Base-by-base conservation (phyloP, 1,284 basidiomycete genomes). In the Cutaneotrichosporon mucoides region DNA sequence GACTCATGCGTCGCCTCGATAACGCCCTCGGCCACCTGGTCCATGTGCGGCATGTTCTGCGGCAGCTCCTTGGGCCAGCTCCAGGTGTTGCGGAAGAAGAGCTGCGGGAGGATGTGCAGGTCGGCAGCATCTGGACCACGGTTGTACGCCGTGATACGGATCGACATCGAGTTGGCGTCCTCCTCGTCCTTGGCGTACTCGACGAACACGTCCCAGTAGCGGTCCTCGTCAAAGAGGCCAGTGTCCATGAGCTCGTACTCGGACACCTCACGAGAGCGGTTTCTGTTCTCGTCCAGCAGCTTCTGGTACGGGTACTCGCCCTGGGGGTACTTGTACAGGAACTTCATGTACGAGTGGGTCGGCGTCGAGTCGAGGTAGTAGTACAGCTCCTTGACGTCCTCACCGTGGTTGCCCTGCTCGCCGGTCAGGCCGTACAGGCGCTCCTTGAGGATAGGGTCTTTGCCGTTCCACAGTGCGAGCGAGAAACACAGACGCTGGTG, bases 331-430 rank as follows among this genome's bases (percentile, higher is more conserved):
- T 98, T 98, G 86, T 97, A 97, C 61, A 97, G 81, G 79, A 89
- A 95, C 79, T 98, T 99, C 95, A 98, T 98, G 84, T 98, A 99
- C 37, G 92, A 95, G 76, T 99, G 95, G 1, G 94, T 97, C 16
- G 95, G 95, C 0, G 95, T 96, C 55, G 91, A 96, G 79, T 98
- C 95, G 66, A 99, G 85, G 79, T 99, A 98, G 76, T 94, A 99
- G 79, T 98, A 98, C 36, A 98, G 81, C 75, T 99, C 95, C 80
- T 98, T 98, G 80, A 94, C 92, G 75, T 99, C 95, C 79, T 99
- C 95, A 66, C 95, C 95, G 79, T 99, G 95, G 77, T 99, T 99
- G 45, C 94, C 82, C 80, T 99, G 89, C 75, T 93, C 90, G 16
- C 93, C 92, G 48, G 94, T 96, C 55, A 96, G 87, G 66, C 83